Evolutionary conservation across 2,329 filamentous ascomycete species (phyloP), one percentile per base, ranked within the genome.

Genomic region (Chaetomiaceae sp.): DNA sequence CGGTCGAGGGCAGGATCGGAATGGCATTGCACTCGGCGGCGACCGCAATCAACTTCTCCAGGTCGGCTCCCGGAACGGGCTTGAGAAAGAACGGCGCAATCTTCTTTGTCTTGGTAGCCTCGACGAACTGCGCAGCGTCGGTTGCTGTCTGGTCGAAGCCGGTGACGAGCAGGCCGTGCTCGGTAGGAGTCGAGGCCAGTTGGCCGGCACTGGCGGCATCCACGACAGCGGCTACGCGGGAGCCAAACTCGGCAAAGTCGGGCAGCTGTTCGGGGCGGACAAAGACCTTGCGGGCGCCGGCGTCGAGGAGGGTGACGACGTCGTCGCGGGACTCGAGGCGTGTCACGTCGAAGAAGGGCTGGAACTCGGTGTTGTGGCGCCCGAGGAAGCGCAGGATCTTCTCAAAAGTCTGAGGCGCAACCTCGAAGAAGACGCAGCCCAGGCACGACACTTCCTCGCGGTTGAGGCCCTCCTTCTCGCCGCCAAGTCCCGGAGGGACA

Each of bases 251-350:
- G 44, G 75, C 70, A 54, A 81, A 80, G 47, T 77, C 72, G 8
- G 76, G 74, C 49, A 95, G 74, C 67, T 90, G 87, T 53, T 84
- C 78, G 44, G 84, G 80, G 17, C 80, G 80, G 47, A 96, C 88
- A 68, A 97, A 94, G 58, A 94, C 86, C 68, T 87, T 94, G 48
- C 84, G 82, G 6, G 91, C 90, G 55, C 94, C 94, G 59, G 84
- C 82, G 68, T 99, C 89, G 52, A 99, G 82, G 33, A 97, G 78
- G 43, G 87, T 81, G 50, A 92, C 73, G 33, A 97, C 76, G 59
- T 95, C 87, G 61, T 91, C 86, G 51, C 76, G 75, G 11, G 84
- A 83, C 29, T 80, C 70, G 36, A 97, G 77, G 20, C 73, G 72
- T 4, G 88, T 86, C 47, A 85, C 90, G 64, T 96, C 89, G 61